Percentiles rank a stretch among this genome's conserved stretches.
Conservation (phyloP, 139 green algal species). For the Coccomyxa sp. region DNA sequence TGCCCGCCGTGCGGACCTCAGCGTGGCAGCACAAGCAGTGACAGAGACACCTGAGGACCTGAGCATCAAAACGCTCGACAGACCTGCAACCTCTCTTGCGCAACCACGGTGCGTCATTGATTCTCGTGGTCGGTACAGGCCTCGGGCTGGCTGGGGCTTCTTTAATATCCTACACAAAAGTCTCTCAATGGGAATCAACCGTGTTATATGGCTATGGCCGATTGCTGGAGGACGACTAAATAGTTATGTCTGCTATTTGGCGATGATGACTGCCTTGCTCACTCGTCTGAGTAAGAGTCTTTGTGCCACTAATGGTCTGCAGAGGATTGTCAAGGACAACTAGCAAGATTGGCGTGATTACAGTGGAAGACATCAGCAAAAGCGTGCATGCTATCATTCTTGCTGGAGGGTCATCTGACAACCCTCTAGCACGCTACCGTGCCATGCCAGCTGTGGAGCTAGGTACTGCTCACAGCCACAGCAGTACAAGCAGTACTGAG, state of each 20-base stretch:
- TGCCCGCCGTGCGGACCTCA: no score
- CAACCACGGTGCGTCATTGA: background rate
- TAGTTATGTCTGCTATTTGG: no score
- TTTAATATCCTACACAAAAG: no score
- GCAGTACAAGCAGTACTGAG: background rate
- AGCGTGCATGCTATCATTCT: constrained; percentile 46
- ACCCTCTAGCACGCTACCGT: constrained; percentile 39
- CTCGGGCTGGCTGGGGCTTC: no score
- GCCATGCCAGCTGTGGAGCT: constrained; percentile 53
- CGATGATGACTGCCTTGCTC: no score
- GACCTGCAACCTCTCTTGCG: background rate
- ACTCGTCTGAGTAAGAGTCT: no score
- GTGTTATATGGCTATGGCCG: no score
- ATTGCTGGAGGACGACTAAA: no score
- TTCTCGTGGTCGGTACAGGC: no score
- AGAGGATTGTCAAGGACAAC: background rate
- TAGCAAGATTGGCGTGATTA: background rate
- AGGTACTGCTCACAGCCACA: constrained; percentile 7
- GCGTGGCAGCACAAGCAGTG: background rate
- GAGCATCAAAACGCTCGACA: background rate
- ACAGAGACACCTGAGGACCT: background rate
- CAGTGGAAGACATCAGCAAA: constrained; percentile 5
- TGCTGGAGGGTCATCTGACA: constrained; percentile 44
- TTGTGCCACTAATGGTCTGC: background rate
- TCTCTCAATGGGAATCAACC: no score